These are phyloP conservation scores for Coemansia sp. DNA, from an alignment of 192 early-diverging fungal species.

Conservation along the genomic window DNA sequence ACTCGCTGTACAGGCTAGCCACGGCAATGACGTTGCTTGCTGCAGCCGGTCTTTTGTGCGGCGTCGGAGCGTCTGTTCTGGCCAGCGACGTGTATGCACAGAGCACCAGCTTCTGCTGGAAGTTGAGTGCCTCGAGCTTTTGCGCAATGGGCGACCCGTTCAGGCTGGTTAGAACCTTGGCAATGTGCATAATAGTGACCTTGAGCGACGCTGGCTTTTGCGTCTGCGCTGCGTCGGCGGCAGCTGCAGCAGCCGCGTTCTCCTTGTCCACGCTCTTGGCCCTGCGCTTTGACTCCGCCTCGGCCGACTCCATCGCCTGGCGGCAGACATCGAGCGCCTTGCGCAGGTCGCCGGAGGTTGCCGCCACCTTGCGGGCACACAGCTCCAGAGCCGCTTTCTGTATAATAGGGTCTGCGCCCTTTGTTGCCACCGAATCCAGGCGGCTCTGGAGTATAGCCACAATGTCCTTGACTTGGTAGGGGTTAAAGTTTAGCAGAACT, in stretches of 20 bases:
- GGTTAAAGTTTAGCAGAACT: conserved; percentile 79
- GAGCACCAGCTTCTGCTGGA: conserved; percentile 83
- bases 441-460: conserved; percentile 84
- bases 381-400: conserved; percentile 84
- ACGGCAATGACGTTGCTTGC: conserved; percentile 54
- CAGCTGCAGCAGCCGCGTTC: conserved; percentile 27
- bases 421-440: conserved; percentile 57
- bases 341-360: conserved; percentile 80
- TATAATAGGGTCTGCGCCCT: conserved; percentile 62
- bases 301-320: conserved; percentile 82
- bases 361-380: conserved; percentile 87
- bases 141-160: conserved; percentile 62
- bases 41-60: conserved; percentile 46
- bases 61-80: conserved; percentile 38
- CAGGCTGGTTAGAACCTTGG: conserved; percentile 64
- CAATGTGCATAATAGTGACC: conserved; percentile 79
- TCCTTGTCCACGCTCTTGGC: conserved; percentile 41
- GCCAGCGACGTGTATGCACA: conserved; percentile 30
- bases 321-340: conserved; percentile 81
- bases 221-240: neutral
- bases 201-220: conserved; percentile 51
- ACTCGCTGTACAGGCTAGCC: conserved; percentile 52
- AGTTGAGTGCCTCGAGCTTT: conserved; percentile 69
- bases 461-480: conserved; percentile 85
- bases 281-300: conserved; percentile 62